phyloP scores from a whole-genome alignment of 768 basidiomycete genomes.

The Phanerodontia chrysosporium region DNA sequence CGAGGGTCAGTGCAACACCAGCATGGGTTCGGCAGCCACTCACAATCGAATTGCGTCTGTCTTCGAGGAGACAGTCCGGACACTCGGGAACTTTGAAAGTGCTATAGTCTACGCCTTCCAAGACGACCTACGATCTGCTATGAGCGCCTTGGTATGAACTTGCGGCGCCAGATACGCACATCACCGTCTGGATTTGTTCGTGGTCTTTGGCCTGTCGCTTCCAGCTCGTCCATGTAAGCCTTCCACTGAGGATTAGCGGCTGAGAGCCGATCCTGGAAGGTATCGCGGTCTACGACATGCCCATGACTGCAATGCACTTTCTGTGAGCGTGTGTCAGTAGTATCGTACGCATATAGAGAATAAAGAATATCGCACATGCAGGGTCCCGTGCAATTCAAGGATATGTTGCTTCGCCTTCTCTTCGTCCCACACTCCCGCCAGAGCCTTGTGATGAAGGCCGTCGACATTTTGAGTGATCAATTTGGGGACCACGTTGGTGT shows the following conservation, averaged over 20 bases:
- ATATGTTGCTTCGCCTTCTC: conserved; percentile 40
- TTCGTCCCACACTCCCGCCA: conserved; percentile 40
- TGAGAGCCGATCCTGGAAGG: conserved; percentile 74
- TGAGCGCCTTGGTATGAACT: neutral
- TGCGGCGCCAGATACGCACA: neutral
- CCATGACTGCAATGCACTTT: conserved; percentile 74
- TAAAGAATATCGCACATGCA: conserved; percentile 52
- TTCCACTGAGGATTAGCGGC: conserved; percentile 77
- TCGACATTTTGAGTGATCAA: conserved; percentile 94
- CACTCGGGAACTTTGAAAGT: conserved; percentile 82
- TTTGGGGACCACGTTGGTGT: conserved; percentile 52
- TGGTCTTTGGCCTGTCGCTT: conserved; percentile 50
- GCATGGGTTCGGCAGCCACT: conserved; percentile 6
- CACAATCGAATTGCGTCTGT: conserved; percentile 58
- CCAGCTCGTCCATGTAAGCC: conserved; percentile 59
- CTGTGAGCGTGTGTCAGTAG: conserved; percentile 29
- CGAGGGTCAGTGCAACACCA: neutral
- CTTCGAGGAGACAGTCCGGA: conserved; percentile 55
- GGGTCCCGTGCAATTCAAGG: conserved; percentile 84
- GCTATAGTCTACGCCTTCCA: conserved; percentile 73
- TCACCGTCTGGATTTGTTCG: conserved; percentile 87
- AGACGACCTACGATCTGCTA: conserved; percentile 52
- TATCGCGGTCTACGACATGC: conserved; percentile 60
- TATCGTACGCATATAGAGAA: neutral
- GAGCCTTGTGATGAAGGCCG: conserved; percentile 84